Percentiles rank a stretch among this genome's conserved stretches.
These are phyloP conservation scores for Chimonanthus salicifolius DNA, from an alignment of 164 flowering plant species.

Conservation along the genomic window DNA sequence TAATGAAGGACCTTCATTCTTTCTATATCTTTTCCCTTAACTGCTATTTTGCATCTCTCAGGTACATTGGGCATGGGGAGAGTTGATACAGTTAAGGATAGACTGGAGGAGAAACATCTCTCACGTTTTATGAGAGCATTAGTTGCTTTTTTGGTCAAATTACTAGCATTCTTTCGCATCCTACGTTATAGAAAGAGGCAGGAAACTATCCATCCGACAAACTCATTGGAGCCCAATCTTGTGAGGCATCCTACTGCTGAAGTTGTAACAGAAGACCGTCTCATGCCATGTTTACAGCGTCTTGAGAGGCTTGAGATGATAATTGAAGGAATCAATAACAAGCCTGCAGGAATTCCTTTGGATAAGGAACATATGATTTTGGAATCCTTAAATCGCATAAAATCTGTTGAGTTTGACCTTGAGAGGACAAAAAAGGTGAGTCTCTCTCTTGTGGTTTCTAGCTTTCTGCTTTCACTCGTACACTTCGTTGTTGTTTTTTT, in stretches of 20 bases:
- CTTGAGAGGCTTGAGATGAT: conserved; percentile 70
- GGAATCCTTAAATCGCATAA: conserved; percentile 80
- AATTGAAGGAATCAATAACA: conserved; percentile 50
- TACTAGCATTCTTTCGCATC: conserved; percentile 18
- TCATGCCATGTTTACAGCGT: conserved; percentile 66
- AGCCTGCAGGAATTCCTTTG: conserved; percentile 58
- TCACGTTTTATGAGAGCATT: conserved; percentile 1
- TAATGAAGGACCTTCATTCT: no score
- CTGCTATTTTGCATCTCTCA: not conserved
- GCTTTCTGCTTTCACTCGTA: not conserved
- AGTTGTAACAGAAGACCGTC: conserved; percentile 30
- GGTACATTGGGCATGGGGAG: not conserved
- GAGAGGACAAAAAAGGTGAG: conserved; percentile 82
- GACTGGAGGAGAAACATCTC: not conserved
- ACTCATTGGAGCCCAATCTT: conserved; percentile 18
- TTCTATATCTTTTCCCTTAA: not conserved
- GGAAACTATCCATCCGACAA: conserved; percentile 19
- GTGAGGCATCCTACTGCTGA: conserved; percentile 23
- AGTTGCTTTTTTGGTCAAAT: conserved; percentile 17
- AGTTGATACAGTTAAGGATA: conserved; percentile 2
- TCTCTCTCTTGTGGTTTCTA: not conserved
- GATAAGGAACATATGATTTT: conserved; percentile 73
- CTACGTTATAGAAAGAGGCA: conserved; percentile 11
- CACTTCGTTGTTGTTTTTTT: not conserved
- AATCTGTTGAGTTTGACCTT: conserved; percentile 74